phyloP scores from a whole-genome alignment of 805 yeast genomes.

The Priceomyces medius region DNA sequence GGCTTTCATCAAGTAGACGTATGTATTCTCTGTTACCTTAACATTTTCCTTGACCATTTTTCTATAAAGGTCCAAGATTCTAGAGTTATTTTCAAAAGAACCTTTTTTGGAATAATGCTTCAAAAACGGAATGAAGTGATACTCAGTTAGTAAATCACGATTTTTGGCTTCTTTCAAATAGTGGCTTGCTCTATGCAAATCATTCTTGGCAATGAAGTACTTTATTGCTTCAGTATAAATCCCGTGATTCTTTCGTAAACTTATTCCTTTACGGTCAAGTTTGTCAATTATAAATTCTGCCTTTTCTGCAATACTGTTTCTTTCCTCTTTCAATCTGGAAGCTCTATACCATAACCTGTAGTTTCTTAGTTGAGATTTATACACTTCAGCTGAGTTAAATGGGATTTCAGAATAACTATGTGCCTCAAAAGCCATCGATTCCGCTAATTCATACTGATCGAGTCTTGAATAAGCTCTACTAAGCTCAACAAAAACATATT shows the following conservation, averaged over 20 bases:
- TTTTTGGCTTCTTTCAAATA: conserved; percentile 18
- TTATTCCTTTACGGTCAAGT: conserved; percentile 12
- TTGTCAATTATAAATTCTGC: conserved; percentile 12
- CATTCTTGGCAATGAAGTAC: conserved; percentile 17
- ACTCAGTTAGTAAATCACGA: conserved; percentile 20
- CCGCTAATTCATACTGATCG: conserved; percentile 34
- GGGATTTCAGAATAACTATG: conserved; percentile 30
- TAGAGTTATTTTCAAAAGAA: conserved; percentile 19
- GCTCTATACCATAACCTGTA: conserved; percentile 27
- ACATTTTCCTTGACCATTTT: conserved; percentile 31
- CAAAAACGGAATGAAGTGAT: conserved; percentile 31
- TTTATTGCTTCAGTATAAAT: conserved; percentile 28
- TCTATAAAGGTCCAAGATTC: conserved; percentile 30
- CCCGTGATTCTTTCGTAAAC: conserved; percentile 8
- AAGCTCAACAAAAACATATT: conserved; percentile 25
- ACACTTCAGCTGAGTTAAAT: conserved; percentile 25
- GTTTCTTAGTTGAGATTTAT: conserved; percentile 28
- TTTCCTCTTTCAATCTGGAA: conserved; percentile 6
- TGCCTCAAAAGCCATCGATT: conserved; percentile 28
- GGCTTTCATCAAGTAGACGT: conserved; percentile 30
- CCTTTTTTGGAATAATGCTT: conserved; percentile 16
- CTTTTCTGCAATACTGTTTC: conserved; percentile 9
- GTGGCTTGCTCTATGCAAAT: conserved; percentile 19
- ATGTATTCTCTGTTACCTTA: conserved; percentile 25
- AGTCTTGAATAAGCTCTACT: conserved; percentile 28